Evolutionary conservation across 495 filamentous ascomycete species (phyloP).

Genomic region (Penicillium turbatum): DNA sequence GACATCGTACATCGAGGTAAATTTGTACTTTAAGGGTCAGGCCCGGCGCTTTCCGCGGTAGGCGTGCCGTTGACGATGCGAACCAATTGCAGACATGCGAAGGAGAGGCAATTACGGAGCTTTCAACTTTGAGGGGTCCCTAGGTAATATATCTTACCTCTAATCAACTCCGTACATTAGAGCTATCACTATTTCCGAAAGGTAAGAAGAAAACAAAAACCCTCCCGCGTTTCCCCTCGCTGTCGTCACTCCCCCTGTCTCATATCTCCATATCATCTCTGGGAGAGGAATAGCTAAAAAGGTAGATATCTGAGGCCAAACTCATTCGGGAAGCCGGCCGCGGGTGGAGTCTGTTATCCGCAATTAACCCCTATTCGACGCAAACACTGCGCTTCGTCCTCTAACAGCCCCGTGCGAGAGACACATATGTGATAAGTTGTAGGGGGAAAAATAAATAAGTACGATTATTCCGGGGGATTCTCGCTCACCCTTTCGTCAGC

Average conservation of each 20-base stretch:
- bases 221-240: neutral
- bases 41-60: slow-evolving; percentile 28
- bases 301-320: slow-evolving; percentile 11
- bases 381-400: slow-evolving; percentile 24
- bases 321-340: slow-evolving; percentile 21
- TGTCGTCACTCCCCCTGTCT: slow-evolving; percentile 6
- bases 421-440: too few species aligned
- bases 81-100: slow-evolving; percentile 9
- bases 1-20: neutral
- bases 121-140: neutral
- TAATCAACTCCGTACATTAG: neutral
- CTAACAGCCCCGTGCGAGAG: slow-evolving; percentile 32
- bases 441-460: too few species aligned
- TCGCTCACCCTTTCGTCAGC: slow-evolving; percentile 33
- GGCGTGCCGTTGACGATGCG: slow-evolving; percentile 3
- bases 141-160: slow-evolving; percentile 1
- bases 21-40: slow-evolving; percentile 2
- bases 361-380: slow-evolving; percentile 8
- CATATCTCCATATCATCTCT: neutral
- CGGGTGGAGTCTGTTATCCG: slow-evolving; percentile 4
- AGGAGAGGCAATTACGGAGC: neutral
- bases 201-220: neutral
- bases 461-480: slow-evolving; percentile 43
- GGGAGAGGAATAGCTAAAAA: neutral
- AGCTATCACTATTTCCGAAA: neutral